A percentile compares a stretch with the other conserved stretches of the same genome.
Conservation (phyloP, 257 asterid species). For the Gynochthodes officinalis region DNA sequence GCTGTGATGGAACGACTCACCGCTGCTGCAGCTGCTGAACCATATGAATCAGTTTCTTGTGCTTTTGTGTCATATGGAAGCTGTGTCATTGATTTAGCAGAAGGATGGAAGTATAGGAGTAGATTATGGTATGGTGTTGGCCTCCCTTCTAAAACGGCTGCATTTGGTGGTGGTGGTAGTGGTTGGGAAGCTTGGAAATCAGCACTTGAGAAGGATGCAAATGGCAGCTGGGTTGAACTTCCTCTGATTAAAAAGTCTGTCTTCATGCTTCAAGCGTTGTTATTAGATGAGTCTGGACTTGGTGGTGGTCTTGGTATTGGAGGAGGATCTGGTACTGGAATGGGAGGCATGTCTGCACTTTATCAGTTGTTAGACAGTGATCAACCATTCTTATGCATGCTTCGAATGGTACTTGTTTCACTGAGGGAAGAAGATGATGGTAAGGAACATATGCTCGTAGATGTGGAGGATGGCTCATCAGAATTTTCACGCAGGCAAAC, state of each 20-base stretch:
- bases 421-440: slow-evolving; percentile 95
- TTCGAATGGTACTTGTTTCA: slow-evolving; percentile 93
- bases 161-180: slow-evolving; percentile 91
- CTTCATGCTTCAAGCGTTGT: slow-evolving; percentile 89
- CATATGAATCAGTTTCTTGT: slow-evolving; percentile 86
- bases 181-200: slow-evolving; percentile 97
- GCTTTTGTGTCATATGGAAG: slow-evolving; percentile 98
- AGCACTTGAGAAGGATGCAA: slow-evolving; percentile 77
- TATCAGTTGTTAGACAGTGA: slow-evolving; percentile 96
- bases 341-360: slow-evolving; percentile 97
- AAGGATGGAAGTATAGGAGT: slow-evolving; percentile 98
- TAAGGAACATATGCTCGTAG: slow-evolving; percentile 56
- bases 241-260: slow-evolving; percentile 86
- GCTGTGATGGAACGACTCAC: slow-evolving; percentile 85
- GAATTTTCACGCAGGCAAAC: slow-evolving; percentile 52
- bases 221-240: slow-evolving; percentile 93
- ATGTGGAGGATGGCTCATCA: slow-evolving; percentile 46
- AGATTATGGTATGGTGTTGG: slow-evolving; percentile 93
- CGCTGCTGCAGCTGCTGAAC: slow-evolving; percentile 96
- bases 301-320: slow-evolving; percentile 99
- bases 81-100: slow-evolving; percentile 73
- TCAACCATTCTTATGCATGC: slow-evolving; percentile 97
- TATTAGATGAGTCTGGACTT: slow-evolving; percentile 90
- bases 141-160: slow-evolving; percentile 48
- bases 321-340: slow-evolving; percentile 99